Evolutionary conservation across 108 stramenopile genomes (phyloP), one percentile per base, ranked within the genome.

Genomic region (Nitzschia inconspicua): DNA sequence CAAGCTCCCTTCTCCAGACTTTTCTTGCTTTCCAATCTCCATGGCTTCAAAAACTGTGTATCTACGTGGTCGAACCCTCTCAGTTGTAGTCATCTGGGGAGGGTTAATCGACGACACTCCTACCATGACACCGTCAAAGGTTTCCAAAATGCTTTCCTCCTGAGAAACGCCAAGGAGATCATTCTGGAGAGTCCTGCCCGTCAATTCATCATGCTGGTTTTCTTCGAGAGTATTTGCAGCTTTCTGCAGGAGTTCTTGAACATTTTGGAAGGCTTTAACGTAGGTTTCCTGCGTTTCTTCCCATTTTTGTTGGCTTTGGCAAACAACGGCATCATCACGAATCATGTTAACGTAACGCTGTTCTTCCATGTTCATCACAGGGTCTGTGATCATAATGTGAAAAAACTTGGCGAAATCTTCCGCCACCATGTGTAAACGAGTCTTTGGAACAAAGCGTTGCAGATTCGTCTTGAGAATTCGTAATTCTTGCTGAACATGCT

Each of bases 381-480:
- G 16, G 19, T 60, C 44, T 4, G 68, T 72, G 18, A 63, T 32
- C 18, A 65, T 63, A 5, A 75, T 64, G 46, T 81, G 75, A 44
- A 81, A 71, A 31, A 65, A 81, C 30, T 47, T 13, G 0, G 57
- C 79, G 46, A 81, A 11, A 20, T 74, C 76, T 23, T 57, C 44
- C 10, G 66, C 79, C 13, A 81, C 57, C 29, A 77, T 52, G 51
- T 77, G 79, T 39, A 68, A 57, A 40, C 76, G 79, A 19, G 30
- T 42, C 57, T 44, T 32, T 3, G 57, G 53, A 13, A 54, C 18
- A 23, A 18, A 23, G 11, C 37, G 34, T 11, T 35, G 53, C 4
- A 54, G 34, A 32, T 54, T 54, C 4, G 53, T 23, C 19, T 36
- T 19, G 22, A 54, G 16, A 16, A 54, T 35, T 13, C 53, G 53